Evolutionary conservation across 345 rosid species (phyloP).

Genomic region (Rhizophora apiculata): DNA sequence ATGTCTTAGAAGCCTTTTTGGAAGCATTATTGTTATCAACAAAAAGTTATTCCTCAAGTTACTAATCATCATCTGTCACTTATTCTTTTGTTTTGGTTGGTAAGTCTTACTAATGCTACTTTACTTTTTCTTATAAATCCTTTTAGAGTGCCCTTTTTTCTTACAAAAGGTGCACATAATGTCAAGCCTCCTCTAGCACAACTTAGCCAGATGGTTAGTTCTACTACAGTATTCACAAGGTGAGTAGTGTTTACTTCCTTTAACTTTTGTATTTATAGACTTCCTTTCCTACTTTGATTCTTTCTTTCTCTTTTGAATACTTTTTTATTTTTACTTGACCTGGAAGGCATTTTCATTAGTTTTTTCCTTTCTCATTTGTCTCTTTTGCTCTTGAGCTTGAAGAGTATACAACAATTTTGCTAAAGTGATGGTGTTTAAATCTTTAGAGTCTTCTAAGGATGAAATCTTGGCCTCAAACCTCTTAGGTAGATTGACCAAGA

Average conservation of each 20-base stretch:
- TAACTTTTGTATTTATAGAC: too few species aligned
- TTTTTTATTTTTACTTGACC: background rate
- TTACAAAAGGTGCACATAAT: background rate
- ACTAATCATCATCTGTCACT: background rate
- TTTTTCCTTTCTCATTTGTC: conserved; percentile 1
- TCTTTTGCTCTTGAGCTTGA: background rate
- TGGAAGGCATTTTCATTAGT: background rate
- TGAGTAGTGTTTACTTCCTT: background rate
- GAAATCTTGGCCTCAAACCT: background rate
- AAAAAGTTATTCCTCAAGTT: background rate
- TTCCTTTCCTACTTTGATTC: background rate
- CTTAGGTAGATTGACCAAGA: background rate
- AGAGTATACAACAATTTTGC: background rate
- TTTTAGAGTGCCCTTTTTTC: background rate
- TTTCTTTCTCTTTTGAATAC: background rate
- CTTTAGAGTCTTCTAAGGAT: background rate
- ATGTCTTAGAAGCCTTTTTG: background rate
- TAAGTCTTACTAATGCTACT: background rate
- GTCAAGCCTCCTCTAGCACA: conserved; percentile 12
- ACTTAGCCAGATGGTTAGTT: background rate
- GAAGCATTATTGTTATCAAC: background rate
- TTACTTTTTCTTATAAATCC: background rate
- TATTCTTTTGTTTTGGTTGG: background rate
- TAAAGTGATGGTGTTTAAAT: background rate
- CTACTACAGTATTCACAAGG: conserved; percentile 6